phyloP scores from a whole-genome alignment of 768 basidiomycete species.

The Mycena belliarum region DNA sequence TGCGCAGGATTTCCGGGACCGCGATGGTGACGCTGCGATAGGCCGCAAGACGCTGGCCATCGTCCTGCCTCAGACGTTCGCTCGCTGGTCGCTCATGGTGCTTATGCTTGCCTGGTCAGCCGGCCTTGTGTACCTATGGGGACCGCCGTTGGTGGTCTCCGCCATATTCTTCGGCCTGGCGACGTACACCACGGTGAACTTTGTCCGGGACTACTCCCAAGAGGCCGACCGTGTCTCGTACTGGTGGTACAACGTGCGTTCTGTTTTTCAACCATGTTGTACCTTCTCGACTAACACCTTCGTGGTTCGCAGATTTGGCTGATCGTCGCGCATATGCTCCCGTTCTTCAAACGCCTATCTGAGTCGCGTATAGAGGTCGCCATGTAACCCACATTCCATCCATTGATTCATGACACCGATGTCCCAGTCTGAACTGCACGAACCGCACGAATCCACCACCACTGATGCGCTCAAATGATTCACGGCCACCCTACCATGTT shows the following conservation, averaged over 20 bases:
- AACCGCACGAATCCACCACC: too few relatives aligned
- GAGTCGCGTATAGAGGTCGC: not conserved
- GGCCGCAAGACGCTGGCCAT: slow-evolving; percentile 21
- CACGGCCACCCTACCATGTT: too few relatives aligned
- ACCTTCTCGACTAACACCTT: not conserved
- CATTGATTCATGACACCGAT: too few relatives aligned
- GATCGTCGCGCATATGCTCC: not conserved
- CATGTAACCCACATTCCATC: not conserved
- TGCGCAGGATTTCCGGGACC: slow-evolving; percentile 21
- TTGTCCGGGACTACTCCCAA: slow-evolving; percentile 9
- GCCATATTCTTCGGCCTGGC: slow-evolving; percentile 4
- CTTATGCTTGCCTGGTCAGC: slow-evolving; percentile 4
- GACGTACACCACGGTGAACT: slow-evolving; percentile 5
- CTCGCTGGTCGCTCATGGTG: slow-evolving; percentile 18
- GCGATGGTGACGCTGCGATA: slow-evolving; percentile 18
- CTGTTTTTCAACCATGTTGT: not conserved
- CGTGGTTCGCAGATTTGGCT: not conserved
- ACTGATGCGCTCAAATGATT: too few relatives aligned
- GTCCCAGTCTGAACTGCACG: too few relatives aligned
- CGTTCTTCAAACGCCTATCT: not conserved
- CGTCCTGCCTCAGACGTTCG: slow-evolving; percentile 14
- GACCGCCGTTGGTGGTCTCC: slow-evolving; percentile 7
- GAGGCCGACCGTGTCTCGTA: slow-evolving; percentile 18
- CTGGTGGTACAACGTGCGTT: slow-evolving; percentile 21
- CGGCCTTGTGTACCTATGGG: slow-evolving; percentile 14